Evolutionary conservation across 2,329 filamentous ascomycete species (phyloP), one percentile per base, ranked within the genome.

Genomic region (Penicillium griseofulvum): DNA sequence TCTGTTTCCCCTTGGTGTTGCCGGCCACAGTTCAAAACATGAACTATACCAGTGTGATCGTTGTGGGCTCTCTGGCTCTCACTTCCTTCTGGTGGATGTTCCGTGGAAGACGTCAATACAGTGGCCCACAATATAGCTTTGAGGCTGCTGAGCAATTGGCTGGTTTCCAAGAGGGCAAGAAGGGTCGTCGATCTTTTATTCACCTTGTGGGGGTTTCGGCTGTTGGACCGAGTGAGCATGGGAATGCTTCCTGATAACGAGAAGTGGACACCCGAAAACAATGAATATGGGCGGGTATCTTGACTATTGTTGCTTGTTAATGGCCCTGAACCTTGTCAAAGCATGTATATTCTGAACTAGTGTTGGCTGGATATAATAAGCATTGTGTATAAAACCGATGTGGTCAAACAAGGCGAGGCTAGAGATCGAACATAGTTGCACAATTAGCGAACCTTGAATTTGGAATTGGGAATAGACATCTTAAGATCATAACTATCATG

Each of bases 91-190:
- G 71, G 67, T 76, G 74, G 74, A 54, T 69, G n/a, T 46, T 65
- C 19, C 60, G 64, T 6, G 69, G 61, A 0, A 66, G 60, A 26
- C 65, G 57, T 6, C 59, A 63, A n/a, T 76, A 74, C 34, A 57
- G 61, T 4, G 72, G 74, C 0, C 73, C 74, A 3, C 63, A 68
- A 36, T 73, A 73, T 50, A 83, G 79, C 55, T 71, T 74, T 0
- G 82, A 87, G 56, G 74, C 78, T 0, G 72, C 87, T 9, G 80
- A 83, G 43, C 69, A 66, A 1, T 83, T 88, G 52, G 76, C 79
- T 0, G 80, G 81, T 58, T 53, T 59, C 28, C 62, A 65, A 42
- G 50, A 37, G 17, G 63, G 54, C 5, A 60, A 58, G 34, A 50
- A 60, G 17, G 59, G 57, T 16, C 52, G 56, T 11, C 47, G 51